A percentile compares a stretch with the other conserved stretches of the same genome.
Evolutionary conservation across 495 filamentous ascomycete species (phyloP).

Genomic region (Sabuloglossum arenarium): DNA sequence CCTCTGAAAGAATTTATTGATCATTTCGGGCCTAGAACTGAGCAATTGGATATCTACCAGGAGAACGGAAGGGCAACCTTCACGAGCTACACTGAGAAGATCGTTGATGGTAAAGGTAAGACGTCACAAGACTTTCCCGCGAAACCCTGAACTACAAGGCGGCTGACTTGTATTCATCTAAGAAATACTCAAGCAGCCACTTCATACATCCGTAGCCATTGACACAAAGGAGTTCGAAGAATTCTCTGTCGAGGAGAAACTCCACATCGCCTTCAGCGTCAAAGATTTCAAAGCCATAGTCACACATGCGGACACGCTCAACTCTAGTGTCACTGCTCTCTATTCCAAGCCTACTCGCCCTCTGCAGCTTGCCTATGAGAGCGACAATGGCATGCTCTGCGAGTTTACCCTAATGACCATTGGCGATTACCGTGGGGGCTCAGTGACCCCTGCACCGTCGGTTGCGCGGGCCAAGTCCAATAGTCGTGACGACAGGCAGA

Average conservation of each 20-base stretch:
- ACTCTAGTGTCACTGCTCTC: constrained; percentile 44
- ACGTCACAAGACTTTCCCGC: not conserved
- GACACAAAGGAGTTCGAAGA: constrained; percentile 74
- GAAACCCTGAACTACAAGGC: constrained; percentile 2
- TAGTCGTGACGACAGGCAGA: not conserved
- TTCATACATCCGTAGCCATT: constrained; percentile 79
- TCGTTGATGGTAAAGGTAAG: constrained; percentile 60
- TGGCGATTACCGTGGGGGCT: constrained; percentile 38
- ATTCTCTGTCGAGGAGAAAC: constrained; percentile 52
- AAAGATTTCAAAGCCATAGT: constrained; percentile 92
- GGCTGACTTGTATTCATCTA: not conserved
- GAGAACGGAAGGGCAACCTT: constrained; percentile 53
- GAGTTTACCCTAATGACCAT: constrained; percentile 92
- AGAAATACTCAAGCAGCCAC: constrained; percentile 84
- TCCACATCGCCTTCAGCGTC: constrained; percentile 76
- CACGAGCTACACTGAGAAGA: constrained; percentile 89
- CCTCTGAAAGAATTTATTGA: constrained; percentile 70
- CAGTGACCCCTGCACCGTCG: constrained; percentile 1
- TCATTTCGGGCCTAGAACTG: constrained; percentile 77
- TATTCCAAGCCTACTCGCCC: constrained; percentile 69
- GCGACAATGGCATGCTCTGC: constrained; percentile 47
- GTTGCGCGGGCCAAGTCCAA: not conserved
- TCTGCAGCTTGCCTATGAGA: constrained; percentile 59
- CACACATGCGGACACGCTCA: constrained; percentile 58
- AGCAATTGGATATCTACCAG: constrained; percentile 73